A percentile compares a stretch with the other conserved stretches of the same genome.
Evolutionary conservation across 352 stramenopile species (phyloP).

Genomic region (Globisporangium mamillatum): DNA sequence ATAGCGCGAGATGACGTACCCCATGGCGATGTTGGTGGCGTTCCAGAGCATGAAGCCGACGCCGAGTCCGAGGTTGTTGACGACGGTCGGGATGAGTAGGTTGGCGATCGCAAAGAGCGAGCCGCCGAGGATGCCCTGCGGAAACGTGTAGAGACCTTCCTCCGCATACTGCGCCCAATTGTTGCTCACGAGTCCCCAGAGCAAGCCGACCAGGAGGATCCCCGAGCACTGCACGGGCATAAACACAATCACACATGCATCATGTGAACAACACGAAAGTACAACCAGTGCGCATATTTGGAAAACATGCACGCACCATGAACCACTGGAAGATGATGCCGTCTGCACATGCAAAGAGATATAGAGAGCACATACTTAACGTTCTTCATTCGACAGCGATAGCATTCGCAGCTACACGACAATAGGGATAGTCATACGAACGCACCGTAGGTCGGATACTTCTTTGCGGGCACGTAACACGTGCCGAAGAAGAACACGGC

Average conservation of each 20-base stretch:
- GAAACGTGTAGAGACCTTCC: conserved; percentile 76
- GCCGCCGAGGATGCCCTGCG: conserved; percentile 71
- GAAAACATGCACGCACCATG: conserved; percentile 46
- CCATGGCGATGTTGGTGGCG: conserved; percentile 79
- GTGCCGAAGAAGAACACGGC: conserved; percentile 84
- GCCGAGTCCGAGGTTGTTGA: conserved; percentile 77
- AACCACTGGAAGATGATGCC: conserved; percentile 90
- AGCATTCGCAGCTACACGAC: not conserved
- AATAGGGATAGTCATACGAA: not conserved
- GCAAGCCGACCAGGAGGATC: conserved; percentile 77
- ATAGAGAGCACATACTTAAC: conserved; percentile 1
- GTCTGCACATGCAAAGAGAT: conserved; percentile 34
- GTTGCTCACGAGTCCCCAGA: conserved; percentile 77
- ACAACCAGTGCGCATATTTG: not conserved
- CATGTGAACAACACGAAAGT: conserved; percentile 2
- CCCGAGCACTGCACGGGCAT: conserved; percentile 55
- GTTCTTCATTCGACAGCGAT: not conserved
- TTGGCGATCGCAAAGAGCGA: conserved; percentile 79
- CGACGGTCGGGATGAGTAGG: conserved; percentile 79
- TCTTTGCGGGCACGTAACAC: conserved; percentile 82
- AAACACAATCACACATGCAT: conserved; percentile 8
- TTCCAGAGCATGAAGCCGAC: conserved; percentile 89
- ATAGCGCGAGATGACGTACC: conserved; percentile 73
- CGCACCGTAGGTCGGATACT: conserved; percentile 78
- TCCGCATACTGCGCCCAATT: conserved; percentile 77